phyloP scores from a whole-genome alignment of 2,329 filamentous ascomycete species.

The Colletotrichum liriopes region DNA sequence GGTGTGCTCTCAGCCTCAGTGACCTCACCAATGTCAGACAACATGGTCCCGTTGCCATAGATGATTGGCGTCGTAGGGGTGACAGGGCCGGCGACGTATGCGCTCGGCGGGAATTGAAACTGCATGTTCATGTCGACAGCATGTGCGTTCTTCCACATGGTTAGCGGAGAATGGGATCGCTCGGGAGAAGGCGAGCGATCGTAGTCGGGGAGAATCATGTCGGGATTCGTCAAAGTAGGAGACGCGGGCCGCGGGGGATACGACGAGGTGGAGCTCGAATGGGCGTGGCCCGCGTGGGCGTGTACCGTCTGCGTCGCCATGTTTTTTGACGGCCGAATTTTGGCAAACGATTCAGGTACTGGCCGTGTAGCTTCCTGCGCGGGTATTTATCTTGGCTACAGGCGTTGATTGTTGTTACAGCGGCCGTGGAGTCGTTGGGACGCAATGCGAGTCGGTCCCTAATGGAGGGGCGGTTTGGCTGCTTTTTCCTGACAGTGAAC shows the following conservation, averaged over 20 bases:
- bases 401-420: slow-evolving; percentile 39
- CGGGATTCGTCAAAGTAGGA: slow-evolving; percentile 91
- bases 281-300: slow-evolving; percentile 40
- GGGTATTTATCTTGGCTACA: slow-evolving; percentile 17
- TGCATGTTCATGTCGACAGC: slow-evolving; percentile 53
- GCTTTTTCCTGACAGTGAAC: slow-evolving; percentile 17
- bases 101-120: slow-evolving; percentile 60
- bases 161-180: slow-evolving; percentile 66
- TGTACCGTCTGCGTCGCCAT: slow-evolving; percentile 53
- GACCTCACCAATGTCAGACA: slow-evolving; percentile 76
- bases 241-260: slow-evolving; percentile 75
- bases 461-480: slow-evolving; percentile 4
- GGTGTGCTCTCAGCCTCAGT: slow-evolving; percentile 68
- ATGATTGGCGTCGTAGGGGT: slow-evolving; percentile 75
- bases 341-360: slow-evolving; percentile 19
- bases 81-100: slow-evolving; percentile 61
- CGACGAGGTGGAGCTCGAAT: slow-evolving; percentile 48
- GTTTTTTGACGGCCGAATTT: slow-evolving; percentile 31
- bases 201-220: slow-evolving; percentile 91
- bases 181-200: slow-evolving; percentile 69
- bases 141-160: slow-evolving; percentile 67
- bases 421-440: slow-evolving; percentile 31
- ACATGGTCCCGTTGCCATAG: slow-evolving; percentile 79
- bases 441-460: slow-evolving; percentile 21
- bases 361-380: slow-evolving; percentile 16